phyloP scores from a whole-genome alignment of 345 rosid genomes.

The Populus nigra region DNA sequence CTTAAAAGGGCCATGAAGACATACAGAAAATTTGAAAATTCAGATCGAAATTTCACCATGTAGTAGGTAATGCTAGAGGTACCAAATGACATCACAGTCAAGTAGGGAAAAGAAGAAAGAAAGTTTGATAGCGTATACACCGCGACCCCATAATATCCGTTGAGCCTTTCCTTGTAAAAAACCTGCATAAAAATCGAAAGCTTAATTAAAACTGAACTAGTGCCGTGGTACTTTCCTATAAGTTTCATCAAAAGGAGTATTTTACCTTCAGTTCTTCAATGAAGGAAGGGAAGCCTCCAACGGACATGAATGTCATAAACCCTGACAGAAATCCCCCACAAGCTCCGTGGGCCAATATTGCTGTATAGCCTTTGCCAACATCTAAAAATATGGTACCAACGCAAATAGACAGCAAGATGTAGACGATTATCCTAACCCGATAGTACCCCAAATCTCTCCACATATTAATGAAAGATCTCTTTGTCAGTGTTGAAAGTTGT shows the following conservation, averaged over 20 bases:
- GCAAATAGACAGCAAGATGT: slow-evolving; percentile 36
- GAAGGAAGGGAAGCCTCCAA: slow-evolving; percentile 58
- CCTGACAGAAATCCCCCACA: slow-evolving; percentile 48
- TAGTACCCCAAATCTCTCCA: slow-evolving; percentile 53
- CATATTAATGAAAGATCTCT: slow-evolving; percentile 46
- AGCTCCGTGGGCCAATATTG: slow-evolving; percentile 50
- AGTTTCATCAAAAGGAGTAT: neutral
- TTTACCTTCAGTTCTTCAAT: slow-evolving; percentile 51
- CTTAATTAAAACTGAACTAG: neutral
- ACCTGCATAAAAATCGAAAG: slow-evolving; percentile 24
- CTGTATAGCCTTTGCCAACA: slow-evolving; percentile 33
- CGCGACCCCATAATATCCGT: slow-evolving; percentile 44
- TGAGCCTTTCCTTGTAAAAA: slow-evolving; percentile 43
- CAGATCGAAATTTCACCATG: slow-evolving; percentile 47
- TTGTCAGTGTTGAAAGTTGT: slow-evolving; percentile 42
- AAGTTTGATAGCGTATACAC: slow-evolving; percentile 46
- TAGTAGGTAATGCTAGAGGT: slow-evolving; percentile 36
- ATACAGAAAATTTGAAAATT: slow-evolving; percentile 31
- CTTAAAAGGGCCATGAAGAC: slow-evolving; percentile 33
- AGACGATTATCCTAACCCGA: slow-evolving; percentile 47
- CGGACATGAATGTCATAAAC: slow-evolving; percentile 58
- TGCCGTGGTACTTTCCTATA: neutral
- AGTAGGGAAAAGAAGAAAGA: slow-evolving; percentile 51
- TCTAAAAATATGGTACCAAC: slow-evolving; percentile 44
- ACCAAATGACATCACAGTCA: slow-evolving; percentile 33